These are phyloP conservation scores for Parastagonospora avenae DNA, from an alignment of 2,329 filamentous ascomycete genomes.

Conservation along the genomic window DNA sequence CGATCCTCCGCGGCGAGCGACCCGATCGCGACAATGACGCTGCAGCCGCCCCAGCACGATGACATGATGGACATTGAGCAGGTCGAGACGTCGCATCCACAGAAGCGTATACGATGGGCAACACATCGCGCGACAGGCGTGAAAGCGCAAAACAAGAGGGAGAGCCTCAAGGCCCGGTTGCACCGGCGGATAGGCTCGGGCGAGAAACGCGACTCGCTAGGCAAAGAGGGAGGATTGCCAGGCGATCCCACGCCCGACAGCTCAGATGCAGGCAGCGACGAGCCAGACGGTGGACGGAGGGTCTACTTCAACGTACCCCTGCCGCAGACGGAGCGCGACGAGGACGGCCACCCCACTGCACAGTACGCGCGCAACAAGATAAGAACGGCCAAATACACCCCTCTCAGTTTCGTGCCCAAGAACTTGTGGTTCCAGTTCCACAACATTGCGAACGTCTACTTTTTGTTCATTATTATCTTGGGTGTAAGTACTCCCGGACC, in stretches of 20 bases:
- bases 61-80: slow-evolving; percentile 45
- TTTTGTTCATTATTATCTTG: slow-evolving; percentile 93
- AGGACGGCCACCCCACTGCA: slow-evolving; percentile 74
- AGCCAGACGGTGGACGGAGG: slow-evolving; percentile 52
- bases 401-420: slow-evolving; percentile 92
- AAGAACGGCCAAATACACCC: slow-evolving; percentile 95
- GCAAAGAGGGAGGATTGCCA: slow-evolving; percentile 39
- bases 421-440: slow-evolving; percentile 98
- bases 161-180: slow-evolving; percentile 78
- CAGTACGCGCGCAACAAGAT: slow-evolving; percentile 93
- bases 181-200: slow-evolving; percentile 65
- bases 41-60: slow-evolving; percentile 21
- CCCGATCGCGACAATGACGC: slow-evolving; percentile 20
- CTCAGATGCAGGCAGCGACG: slow-evolving; percentile 48
- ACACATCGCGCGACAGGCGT: slow-evolving; percentile 83
- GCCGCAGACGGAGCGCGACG: slow-evolving; percentile 75
- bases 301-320: slow-evolving; percentile 88
- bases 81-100: slow-evolving; percentile 62
- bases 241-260: slow-evolving; percentile 53
- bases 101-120: slow-evolving; percentile 90
- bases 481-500: slow-evolving; percentile 67
- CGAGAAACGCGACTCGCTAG: slow-evolving; percentile 64
- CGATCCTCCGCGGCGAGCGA: slow-evolving; percentile 20
- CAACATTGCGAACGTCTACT: slow-evolving; percentile 98
- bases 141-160: slow-evolving; percentile 77